Conservation (phyloP, 225 moss, liverwort and hornwort genomes). For the Polytrichum formosum region DNA sequence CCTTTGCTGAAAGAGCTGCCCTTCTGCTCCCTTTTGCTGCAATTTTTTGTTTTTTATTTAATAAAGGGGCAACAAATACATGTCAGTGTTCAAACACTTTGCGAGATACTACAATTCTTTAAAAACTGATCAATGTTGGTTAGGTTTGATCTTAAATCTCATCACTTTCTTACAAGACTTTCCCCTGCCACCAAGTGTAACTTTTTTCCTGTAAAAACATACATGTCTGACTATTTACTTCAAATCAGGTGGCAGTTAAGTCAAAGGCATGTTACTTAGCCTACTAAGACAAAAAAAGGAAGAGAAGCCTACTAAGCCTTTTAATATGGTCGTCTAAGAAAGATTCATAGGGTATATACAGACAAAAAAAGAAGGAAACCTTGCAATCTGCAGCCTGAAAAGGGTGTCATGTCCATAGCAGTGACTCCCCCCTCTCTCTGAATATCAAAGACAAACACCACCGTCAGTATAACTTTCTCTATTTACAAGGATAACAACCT, state of each 20-base stretch:
- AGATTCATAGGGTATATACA: not conserved
- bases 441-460: conserved; percentile 8
- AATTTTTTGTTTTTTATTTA: not conserved
- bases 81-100: no score
- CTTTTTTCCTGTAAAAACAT: not conserved
- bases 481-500: not conserved
- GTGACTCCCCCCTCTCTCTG: conserved; percentile 57
- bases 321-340: not conserved
- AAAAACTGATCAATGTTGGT: no score
- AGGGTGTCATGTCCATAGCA: conserved; percentile 56
- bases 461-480: not conserved
- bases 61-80: no score
- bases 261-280: no score
- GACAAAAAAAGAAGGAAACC: conserved; percentile 26
- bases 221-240: conserved; percentile 14
- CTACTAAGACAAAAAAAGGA: no score
- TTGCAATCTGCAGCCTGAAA: conserved; percentile 71
- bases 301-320: no score
- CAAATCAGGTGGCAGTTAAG: no score
- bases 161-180: no score
- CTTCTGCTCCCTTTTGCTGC: conserved; percentile 45
- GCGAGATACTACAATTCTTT: no score
- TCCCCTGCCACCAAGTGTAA: not conserved
- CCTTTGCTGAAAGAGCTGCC: conserved; percentile 13
- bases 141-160: no score